A percentile compares a stretch with the other conserved stretches of the same genome.
Conservation (phyloP, 495 filamentous ascomycete genomes). For the Mycothermus thermophilus region DNA sequence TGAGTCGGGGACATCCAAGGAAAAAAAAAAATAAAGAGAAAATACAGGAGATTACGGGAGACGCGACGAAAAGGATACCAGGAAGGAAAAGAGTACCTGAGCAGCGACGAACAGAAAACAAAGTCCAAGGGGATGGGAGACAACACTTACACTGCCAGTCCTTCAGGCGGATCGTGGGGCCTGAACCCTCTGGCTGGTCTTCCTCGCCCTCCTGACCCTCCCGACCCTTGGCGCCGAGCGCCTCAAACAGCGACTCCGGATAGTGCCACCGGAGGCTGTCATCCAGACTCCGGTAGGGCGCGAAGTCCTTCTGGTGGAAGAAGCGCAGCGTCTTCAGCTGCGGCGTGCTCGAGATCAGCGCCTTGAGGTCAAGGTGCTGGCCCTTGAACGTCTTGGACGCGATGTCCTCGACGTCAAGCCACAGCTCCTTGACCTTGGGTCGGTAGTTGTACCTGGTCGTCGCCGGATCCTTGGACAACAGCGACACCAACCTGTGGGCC, state of each 20-base stretch:
- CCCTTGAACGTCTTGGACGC: conserved; percentile 18
- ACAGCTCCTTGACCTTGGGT: conserved; percentile 54
- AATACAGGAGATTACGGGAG: too few species aligned
- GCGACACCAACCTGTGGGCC: conserved; percentile 24
- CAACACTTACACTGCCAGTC: too few species aligned
- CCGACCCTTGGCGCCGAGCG: conserved; percentile 23
- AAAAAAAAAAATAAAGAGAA: too few species aligned
- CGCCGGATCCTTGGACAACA: conserved; percentile 27
- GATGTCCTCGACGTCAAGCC: conserved; percentile 43
- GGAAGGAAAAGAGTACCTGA: too few species aligned
- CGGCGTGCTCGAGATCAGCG: conserved; percentile 30
- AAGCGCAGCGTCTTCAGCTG: conserved; percentile 42
- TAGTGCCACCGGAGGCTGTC: conserved; percentile 48
- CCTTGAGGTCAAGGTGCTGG: conserved; percentile 27
- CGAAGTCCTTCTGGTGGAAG: conserved; percentile 37
- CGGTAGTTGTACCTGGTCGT: conserved; percentile 38
- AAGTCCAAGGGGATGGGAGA: too few species aligned
- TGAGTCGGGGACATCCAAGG: too few species aligned
- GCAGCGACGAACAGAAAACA: too few species aligned
- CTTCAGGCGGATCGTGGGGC: conserved; percentile 26
- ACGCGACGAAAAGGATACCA: too few species aligned
- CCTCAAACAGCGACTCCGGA: conserved; percentile 42
- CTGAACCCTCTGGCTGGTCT: conserved; percentile 11
- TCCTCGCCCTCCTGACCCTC: not conserved
- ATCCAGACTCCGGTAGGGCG: conserved; percentile 39